phyloP scores from a whole-genome alignment of 345 rosid genomes.

The Moricandia moricandioides region DNA sequence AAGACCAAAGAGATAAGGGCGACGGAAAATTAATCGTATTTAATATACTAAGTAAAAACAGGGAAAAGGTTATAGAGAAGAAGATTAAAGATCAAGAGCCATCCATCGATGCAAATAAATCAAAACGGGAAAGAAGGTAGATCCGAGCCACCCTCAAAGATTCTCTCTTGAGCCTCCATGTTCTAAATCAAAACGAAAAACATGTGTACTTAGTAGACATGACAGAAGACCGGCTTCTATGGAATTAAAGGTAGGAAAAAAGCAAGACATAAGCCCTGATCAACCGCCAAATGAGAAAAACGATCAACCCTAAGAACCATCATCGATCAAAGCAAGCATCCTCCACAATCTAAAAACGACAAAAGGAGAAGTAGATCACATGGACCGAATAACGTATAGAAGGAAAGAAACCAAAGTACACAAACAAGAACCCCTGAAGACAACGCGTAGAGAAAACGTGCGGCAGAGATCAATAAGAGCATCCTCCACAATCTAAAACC shows the following conservation, averaged over 20 bases:
- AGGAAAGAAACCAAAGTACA: background rate
- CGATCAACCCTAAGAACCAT: background rate
- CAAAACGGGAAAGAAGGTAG: background rate
- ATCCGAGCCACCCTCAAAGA: background rate
- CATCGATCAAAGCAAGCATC: background rate
- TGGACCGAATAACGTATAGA: too few relatives aligned
- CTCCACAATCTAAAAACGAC: slow-evolving; percentile 2
- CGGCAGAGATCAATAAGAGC: background rate
- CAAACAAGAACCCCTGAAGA: background rate
- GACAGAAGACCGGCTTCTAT: background rate
- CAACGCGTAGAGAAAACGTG: background rate
- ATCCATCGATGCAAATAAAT: background rate
- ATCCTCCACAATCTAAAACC: slow-evolving; percentile 12
- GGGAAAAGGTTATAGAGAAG: background rate
- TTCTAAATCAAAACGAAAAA: slow-evolving; percentile 1
- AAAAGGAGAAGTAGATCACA: background rate
- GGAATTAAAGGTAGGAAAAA: background rate
- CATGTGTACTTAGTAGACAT: background rate
- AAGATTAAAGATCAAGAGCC: background rate
- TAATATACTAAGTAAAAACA: background rate
- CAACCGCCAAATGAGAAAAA: background rate
- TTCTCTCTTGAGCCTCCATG: background rate
- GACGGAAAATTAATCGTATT: background rate
- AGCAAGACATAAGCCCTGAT: background rate
- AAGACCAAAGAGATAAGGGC: background rate